phyloP scores from a whole-genome alignment of 495 filamentous ascomycete genomes.

The Aspergillus affinis region DNA sequence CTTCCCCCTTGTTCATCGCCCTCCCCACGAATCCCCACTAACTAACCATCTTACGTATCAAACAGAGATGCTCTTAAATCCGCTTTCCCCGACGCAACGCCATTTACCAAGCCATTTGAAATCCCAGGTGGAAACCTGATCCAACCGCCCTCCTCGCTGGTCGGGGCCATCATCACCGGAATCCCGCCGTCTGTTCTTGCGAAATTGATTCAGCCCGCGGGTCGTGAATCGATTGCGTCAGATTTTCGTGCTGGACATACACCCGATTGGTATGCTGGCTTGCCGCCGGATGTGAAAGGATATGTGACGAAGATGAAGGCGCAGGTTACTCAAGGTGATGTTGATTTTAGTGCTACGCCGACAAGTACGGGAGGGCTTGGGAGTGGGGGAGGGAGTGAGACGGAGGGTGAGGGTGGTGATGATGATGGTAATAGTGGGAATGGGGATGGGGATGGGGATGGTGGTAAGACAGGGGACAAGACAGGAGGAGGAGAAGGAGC shows the following conservation, averaged over 20 bases:
- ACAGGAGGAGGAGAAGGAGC: background rate
- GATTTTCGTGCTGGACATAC: slow-evolving; percentile 20
- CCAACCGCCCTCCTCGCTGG: slow-evolving; percentile 21
- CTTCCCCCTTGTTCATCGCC: no score
- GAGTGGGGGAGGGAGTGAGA: background rate
- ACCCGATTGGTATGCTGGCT: slow-evolving; percentile 22
- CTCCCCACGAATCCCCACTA: no score
- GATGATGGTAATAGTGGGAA: background rate
- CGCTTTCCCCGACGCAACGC: slow-evolving; percentile 13
- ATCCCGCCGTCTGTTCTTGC: slow-evolving; percentile 23
- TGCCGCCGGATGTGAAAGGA: slow-evolving; percentile 23
- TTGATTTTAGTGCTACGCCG: slow-evolving; percentile 11
- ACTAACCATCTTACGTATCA: background rate
- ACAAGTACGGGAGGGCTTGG: background rate
- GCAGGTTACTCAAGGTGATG: slow-evolving; percentile 3
- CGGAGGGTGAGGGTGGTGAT: background rate
- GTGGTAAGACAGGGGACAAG: background rate
- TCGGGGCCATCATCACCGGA: slow-evolving; percentile 20
- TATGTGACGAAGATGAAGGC: slow-evolving; percentile 21
- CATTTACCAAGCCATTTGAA: slow-evolving; percentile 10
- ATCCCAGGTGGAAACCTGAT: slow-evolving; percentile 13
- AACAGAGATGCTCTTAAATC: slow-evolving; percentile 9
- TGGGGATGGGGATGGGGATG: background rate
- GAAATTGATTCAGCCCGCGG: slow-evolving; percentile 18
- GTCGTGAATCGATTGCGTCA: slow-evolving; percentile 18